Conservation (phyloP, 345 rosid genomes). For the Salix dunnii region DNA sequence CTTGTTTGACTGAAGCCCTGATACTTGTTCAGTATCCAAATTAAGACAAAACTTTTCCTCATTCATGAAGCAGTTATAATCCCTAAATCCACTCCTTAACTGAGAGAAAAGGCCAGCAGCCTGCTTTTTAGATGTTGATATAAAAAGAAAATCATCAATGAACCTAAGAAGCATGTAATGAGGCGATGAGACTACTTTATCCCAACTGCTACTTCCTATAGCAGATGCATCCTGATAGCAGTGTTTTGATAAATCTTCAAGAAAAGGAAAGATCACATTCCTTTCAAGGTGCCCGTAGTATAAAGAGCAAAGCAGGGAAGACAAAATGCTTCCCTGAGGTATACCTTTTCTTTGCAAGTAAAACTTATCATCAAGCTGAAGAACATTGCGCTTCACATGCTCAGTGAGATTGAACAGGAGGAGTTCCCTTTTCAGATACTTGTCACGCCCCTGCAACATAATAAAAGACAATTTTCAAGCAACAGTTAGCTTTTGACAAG, state of each 20-base stretch:
- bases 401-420: constrained; percentile 39
- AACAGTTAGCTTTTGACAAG: not conserved
- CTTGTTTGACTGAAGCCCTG: constrained; percentile 37
- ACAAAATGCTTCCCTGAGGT: constrained; percentile 80
- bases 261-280: constrained; percentile 62
- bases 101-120: constrained; percentile 49
- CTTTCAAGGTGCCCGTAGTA: constrained; percentile 78
- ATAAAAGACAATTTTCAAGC: not conserved
- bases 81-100: constrained; percentile 55
- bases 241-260: constrained; percentile 27
- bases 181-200: constrained; percentile 25
- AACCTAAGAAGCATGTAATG: constrained; percentile 56
- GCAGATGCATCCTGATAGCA: constrained; percentile 2
- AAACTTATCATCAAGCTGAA: constrained; percentile 48
- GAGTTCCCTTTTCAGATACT: constrained; percentile 31
- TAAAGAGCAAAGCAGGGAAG: constrained; percentile 69
- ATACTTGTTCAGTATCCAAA: constrained; percentile 45
- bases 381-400: constrained; percentile 58
- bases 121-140: constrained; percentile 72
- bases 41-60: constrained; percentile 54
- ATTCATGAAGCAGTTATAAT: constrained; percentile 81
- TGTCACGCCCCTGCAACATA: constrained; percentile 8
- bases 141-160: constrained; percentile 72
- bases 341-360: constrained; percentile 64
- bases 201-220: constrained; percentile 10